Evolutionary conservation across 106 monocot species (phyloP).

Genomic region (Allium cepa): DNA sequence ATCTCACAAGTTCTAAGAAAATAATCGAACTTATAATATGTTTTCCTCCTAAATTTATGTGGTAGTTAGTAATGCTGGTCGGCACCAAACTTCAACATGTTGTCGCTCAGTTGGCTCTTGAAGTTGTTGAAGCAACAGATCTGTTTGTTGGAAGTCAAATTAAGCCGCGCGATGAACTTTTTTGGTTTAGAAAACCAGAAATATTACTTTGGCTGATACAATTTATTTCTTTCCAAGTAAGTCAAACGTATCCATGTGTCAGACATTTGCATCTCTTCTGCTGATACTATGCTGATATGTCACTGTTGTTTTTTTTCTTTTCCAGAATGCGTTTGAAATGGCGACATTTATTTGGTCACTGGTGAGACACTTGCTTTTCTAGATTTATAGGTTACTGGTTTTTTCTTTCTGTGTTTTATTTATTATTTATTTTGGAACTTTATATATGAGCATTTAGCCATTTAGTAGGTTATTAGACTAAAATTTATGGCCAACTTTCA

Average conservation of each 20-base stretch:
- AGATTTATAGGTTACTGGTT: too few species aligned
- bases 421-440: too few species aligned
- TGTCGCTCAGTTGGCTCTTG: slow-evolving; percentile 72
- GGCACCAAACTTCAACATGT: slow-evolving; percentile 80
- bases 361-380: slow-evolving; percentile 31
- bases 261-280: background rate
- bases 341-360: slow-evolving; percentile 86
- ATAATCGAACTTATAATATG: too few species aligned
- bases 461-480: too few species aligned
- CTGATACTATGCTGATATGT: background rate
- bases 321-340: slow-evolving; percentile 96
- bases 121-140: slow-evolving; percentile 48
- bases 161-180: slow-evolving; percentile 77
- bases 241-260: background rate
- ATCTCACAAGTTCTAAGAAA: too few species aligned
- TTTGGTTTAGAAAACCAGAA: slow-evolving; percentile 84
- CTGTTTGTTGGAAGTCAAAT: slow-evolving; percentile 68
- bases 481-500: too few species aligned
- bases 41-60: background rate
- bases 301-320: slow-evolving; percentile 16
- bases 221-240: slow-evolving; percentile 89
- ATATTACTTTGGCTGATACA: slow-evolving; percentile 71
- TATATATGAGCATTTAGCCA: too few species aligned
- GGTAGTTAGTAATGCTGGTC: slow-evolving; percentile 71
- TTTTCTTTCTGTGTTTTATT: too few species aligned